Conservation (phyloP, 2,329 filamentous ascomycete genomes). For the Fusarium bactridioides region DNA sequence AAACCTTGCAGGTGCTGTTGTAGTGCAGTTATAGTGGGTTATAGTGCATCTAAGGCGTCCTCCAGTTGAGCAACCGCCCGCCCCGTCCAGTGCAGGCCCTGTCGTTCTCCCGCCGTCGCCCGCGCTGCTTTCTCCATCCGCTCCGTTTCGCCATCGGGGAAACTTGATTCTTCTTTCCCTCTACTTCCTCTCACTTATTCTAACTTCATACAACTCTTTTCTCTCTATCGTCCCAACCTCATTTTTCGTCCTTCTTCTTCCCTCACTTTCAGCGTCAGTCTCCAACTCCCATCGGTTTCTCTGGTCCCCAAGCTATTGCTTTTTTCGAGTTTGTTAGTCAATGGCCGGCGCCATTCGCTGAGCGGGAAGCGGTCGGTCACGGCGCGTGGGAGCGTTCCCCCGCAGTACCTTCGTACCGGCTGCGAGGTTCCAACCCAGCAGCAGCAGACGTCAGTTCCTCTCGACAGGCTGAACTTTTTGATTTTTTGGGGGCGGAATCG, state of each 20-base stretch:
- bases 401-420: conserved; percentile 59
- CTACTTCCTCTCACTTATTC: conserved; percentile 22
- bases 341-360: conserved; percentile 67
- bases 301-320: conserved; percentile 23
- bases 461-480: conserved; percentile 6
- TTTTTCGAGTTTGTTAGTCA: conserved; percentile 49
- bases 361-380: conserved; percentile 61
- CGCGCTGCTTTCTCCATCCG: conserved; percentile 22
- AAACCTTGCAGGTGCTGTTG: conserved; percentile 18
- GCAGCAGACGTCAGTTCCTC: conserved; percentile 24
- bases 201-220: conserved; percentile 12
- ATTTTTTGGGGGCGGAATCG: conserved; percentile 22
- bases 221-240: conserved; percentile 10
- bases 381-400: conserved; percentile 67
- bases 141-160: conserved; percentile 34
- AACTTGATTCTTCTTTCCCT: conserved; percentile 35
- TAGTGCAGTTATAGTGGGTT: neutral
- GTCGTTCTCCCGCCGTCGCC: conserved; percentile 22
- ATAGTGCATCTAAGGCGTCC: neutral
- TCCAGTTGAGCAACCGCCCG: conserved; percentile 11
- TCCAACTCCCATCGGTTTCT: conserved; percentile 10
- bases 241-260: neutral
- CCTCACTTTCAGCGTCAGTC: conserved; percentile 9
- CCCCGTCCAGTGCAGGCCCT: conserved; percentile 2
- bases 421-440: conserved; percentile 39